Percentiles rank a stretch among this genome's conserved stretches.
Evolutionary conservation across 2,329 filamentous ascomycete species (phyloP).

Genomic region (Madurella fahalii): DNA sequence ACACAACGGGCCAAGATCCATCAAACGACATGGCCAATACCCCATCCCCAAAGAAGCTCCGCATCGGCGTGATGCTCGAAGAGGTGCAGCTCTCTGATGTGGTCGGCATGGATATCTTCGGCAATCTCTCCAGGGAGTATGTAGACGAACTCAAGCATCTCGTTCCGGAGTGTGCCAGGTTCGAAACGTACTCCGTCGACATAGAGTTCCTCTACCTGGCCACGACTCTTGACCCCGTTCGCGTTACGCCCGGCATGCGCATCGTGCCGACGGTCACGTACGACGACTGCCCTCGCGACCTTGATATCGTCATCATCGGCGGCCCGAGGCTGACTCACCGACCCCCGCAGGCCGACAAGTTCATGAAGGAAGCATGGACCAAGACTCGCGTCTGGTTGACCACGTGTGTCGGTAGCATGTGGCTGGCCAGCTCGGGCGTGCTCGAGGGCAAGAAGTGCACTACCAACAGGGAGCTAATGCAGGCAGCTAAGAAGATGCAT

Average conservation of each 20-base stretch:
- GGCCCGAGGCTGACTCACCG: constrained; percentile 32
- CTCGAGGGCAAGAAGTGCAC: constrained; percentile 37
- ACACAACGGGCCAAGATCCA: neutral
- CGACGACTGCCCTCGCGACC: constrained; percentile 37
- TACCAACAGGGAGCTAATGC: constrained; percentile 34
- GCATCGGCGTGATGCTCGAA: constrained; percentile 39
- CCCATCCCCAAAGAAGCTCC: constrained; percentile 21
- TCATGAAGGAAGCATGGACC: constrained; percentile 34
- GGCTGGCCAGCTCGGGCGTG: constrained; percentile 36
- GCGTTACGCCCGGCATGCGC: constrained; percentile 30
- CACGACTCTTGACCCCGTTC: constrained; percentile 31
- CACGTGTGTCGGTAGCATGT: constrained; percentile 37
- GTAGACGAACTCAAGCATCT: constrained; percentile 25
- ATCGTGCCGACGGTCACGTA: constrained; percentile 38
- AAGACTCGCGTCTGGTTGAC: constrained; percentile 35
- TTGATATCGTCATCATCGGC: constrained; percentile 38
- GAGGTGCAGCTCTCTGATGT: constrained; percentile 38
- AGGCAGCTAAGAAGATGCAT: constrained; percentile 27
- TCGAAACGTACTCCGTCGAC: constrained; percentile 26
- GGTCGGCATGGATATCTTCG: constrained; percentile 37
- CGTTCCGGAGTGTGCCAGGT: constrained; percentile 18
- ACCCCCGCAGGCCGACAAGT: constrained; percentile 32
- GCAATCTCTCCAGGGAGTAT: constrained; percentile 31
- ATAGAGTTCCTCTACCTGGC: constrained; percentile 39
- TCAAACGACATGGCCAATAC: neutral